Evolutionary conservation across 129 eudicot genomes (phyloP), one percentile per base, ranked within the genome.

Genomic region (Ambrosia artemisiifolia): DNA sequence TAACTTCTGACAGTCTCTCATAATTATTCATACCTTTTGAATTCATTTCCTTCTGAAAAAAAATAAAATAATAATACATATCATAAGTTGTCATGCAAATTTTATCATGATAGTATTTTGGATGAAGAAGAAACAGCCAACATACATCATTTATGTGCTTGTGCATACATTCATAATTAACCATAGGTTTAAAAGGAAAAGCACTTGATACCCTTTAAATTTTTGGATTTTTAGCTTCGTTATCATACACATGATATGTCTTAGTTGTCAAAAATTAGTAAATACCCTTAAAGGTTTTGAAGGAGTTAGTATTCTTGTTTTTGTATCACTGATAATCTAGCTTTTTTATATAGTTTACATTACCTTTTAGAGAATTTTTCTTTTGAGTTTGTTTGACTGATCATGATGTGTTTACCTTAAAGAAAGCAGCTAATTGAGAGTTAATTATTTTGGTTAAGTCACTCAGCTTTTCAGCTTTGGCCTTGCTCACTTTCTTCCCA

Each of bases 1-100:
- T 88, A 78, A 83, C 89, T 73, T 84, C 88, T 85, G 96, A 87
- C 80, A 83, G 3, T 82, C 95, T 81, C 76, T 92, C 98, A 83
- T 85, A 81, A 71, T 84, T 85, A 71, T 86, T 85, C 59, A 60
- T 70, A 77, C 93, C 83, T 72, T 83, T 87, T 80, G 86, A 72
- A 75, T 84, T 84, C 88, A 88, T 74, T 16, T 85, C 96, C 88
- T 83, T 83, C 93, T 91, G 91, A 74, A 69, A 51, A 5, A 10
- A 40, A 6, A 40, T 6, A 24, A 24, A 24, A 24, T 24, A 0
- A 24, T 24, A 24, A 24, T 24, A 1, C 1, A 24, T 24, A 24
- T 24, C 28, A 17, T 51, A 4, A 9, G 0, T 5, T 51, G 48
- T 49, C 70, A 77, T 35, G 63, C 24, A 69, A 60, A 69, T 48